Evolutionary conservation across 192 early-diverging fungal genomes (phyloP).

Genomic region (Coemansia sp.): DNA sequence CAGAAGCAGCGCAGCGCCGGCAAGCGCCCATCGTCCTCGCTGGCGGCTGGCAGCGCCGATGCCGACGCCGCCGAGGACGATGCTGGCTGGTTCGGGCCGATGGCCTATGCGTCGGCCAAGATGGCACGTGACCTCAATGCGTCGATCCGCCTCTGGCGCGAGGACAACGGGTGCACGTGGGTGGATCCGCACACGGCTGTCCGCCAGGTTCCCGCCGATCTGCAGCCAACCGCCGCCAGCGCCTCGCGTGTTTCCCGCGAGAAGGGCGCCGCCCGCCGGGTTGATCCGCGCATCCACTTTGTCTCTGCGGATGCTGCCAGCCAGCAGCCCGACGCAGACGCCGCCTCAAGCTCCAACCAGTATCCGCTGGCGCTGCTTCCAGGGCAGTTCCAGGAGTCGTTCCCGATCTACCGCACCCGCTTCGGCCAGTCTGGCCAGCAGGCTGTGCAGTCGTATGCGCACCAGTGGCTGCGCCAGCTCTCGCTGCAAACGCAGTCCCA

Average conservation of each 20-base stretch:
- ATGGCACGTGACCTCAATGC: slow-evolving; percentile 48
- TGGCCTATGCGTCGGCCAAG: slow-evolving; percentile 41
- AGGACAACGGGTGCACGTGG: slow-evolving; percentile 53
- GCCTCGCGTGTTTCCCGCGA: slow-evolving; percentile 23
- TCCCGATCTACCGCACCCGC: slow-evolving; percentile 41
- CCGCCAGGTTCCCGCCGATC: slow-evolving; percentile 35
- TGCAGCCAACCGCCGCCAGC: slow-evolving; percentile 36
- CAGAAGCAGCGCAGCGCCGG: slow-evolving; percentile 20
- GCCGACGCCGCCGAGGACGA: slow-evolving; percentile 14
- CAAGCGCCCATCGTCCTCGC: too few species aligned
- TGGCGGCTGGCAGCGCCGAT: not conserved
- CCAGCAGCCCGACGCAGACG: slow-evolving; percentile 1
- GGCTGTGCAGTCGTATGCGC: slow-evolving; percentile 34
- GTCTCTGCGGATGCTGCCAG: not conserved
- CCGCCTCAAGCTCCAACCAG: slow-evolving; percentile 5
- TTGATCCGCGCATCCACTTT: slow-evolving; percentile 32
- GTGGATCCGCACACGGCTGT: slow-evolving; percentile 52
- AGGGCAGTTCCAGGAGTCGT: slow-evolving; percentile 45
- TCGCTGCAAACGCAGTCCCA: slow-evolving; percentile 15
- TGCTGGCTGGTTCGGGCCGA: slow-evolving; percentile 22
- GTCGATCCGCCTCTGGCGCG: slow-evolving; percentile 46
- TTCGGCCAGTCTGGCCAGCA: slow-evolving; percentile 38
- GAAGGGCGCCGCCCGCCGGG: slow-evolving; percentile 2
- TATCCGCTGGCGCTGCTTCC: slow-evolving; percentile 51
- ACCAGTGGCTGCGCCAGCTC: slow-evolving; percentile 35